Evolutionary conservation across 345 rosid genomes (phyloP).

Genomic region (Excoecaria agallocha): DNA sequence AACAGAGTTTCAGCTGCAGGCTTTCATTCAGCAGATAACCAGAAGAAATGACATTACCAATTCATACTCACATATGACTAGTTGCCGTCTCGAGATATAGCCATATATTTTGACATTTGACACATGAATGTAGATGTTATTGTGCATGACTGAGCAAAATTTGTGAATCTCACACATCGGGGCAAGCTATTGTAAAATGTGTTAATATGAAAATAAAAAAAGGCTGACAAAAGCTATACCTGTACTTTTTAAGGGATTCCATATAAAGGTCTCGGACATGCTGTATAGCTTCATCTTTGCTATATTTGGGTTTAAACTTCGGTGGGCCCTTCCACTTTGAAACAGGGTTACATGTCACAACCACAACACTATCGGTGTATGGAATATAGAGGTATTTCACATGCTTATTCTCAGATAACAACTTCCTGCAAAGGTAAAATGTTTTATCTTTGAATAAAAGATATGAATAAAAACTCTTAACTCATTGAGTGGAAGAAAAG

Average conservation of each 20-base stretch:
- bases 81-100: not conserved
- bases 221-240: slow-evolving; percentile 40
- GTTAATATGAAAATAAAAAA: not conserved
- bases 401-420: slow-evolving; percentile 84
- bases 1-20: not conserved
- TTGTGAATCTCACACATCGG: not conserved
- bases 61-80: not conserved
- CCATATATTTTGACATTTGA: not conserved
- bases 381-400: slow-evolving; percentile 89
- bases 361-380: slow-evolving; percentile 77
- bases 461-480: slow-evolving; percentile 9
- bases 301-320: slow-evolving; percentile 72
- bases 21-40: not conserved
- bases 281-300: slow-evolving; percentile 64
- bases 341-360: slow-evolving; percentile 89
- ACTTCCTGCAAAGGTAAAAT: slow-evolving; percentile 53
- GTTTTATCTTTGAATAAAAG: not conserved
- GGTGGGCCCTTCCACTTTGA: slow-evolving; percentile 90
- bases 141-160: not conserved
- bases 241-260: slow-evolving; percentile 66
- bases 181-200: not conserved
- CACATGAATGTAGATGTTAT: not conserved
- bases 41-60: slow-evolving; percentile 4
- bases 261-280: slow-evolving; percentile 66
- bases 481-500: not conserved